Evolutionary conservation across 2,329 filamentous ascomycete genomes (phyloP).

Genomic region (Stagonosporopsis chrysanthemi): DNA sequence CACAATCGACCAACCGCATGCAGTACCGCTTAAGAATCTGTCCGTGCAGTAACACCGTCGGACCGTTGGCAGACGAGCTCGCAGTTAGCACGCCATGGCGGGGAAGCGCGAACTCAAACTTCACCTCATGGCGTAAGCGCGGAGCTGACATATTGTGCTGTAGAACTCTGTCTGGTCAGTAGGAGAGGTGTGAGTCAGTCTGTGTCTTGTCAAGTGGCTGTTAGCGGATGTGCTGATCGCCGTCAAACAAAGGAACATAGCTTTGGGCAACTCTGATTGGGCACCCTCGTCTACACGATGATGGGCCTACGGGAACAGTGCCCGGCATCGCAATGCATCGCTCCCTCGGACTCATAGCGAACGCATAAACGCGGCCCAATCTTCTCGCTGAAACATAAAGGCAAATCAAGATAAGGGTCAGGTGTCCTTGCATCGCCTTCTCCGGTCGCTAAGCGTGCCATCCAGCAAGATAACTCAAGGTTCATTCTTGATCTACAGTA

Average conservation of each 20-base stretch:
- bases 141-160: neutral
- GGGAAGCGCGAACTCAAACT: conserved; percentile 11
- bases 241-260: neutral
- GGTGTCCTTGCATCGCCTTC: neutral
- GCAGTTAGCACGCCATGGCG: conserved; percentile 10
- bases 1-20: neutral
- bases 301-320: neutral
- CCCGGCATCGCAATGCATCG: neutral
- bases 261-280: neutral
- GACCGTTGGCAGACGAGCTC: conserved; percentile 2
- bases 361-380: conserved; percentile 4
- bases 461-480: neutral
- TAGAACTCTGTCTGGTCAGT: neutral
- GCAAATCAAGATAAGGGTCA: neutral
- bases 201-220: neutral
- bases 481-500: neutral
- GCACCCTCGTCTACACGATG: neutral
- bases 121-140: conserved; percentile 4
- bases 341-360: neutral
- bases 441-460: neutral
- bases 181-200: conserved; percentile 3
- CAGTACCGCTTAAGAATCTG: conserved; percentile 3
- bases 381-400: neutral
- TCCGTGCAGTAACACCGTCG: neutral
- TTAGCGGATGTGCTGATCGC: conserved; percentile 1